These are phyloP conservation scores for Hypoxylon lienhwacheense DNA, from an alignment of 495 filamentous ascomycete species.

Conservation along the genomic window DNA sequence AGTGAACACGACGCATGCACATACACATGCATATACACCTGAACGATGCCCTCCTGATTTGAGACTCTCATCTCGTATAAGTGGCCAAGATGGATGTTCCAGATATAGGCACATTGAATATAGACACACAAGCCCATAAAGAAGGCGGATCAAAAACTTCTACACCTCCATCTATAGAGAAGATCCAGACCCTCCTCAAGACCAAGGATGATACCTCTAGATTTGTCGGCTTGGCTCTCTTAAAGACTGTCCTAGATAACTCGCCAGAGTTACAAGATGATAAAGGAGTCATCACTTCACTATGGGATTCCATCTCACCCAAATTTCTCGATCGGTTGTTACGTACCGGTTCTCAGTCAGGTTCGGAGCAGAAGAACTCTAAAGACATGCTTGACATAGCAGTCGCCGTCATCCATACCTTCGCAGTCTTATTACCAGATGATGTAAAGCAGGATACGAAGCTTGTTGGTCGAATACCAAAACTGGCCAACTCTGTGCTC, in stretches of 20 bases:
- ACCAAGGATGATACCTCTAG: conserved; percentile 64
- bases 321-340: conserved; percentile 64
- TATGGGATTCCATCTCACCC: conserved; percentile 60
- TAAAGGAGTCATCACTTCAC: conserved; percentile 34
- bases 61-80: conserved; percentile 9
- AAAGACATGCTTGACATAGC: conserved; percentile 64
- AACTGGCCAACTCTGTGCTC: conserved; percentile 52
- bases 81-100: conserved; percentile 26
- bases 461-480: conserved; percentile 53
- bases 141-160: not conserved
- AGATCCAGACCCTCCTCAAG: conserved; percentile 52
- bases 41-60: not conserved
- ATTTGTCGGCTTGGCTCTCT: conserved; percentile 66
- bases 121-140: conserved; percentile 3
- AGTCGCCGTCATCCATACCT: conserved; percentile 61
- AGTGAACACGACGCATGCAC: not conserved
- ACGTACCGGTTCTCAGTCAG: conserved; percentile 45
- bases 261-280: conserved; percentile 47
- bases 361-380: conserved; percentile 40
- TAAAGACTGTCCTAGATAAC: conserved; percentile 63
- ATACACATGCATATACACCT: too few species aligned
- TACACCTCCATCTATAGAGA: conserved; percentile 35
- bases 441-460: conserved; percentile 44
- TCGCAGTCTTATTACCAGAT: conserved; percentile 54
- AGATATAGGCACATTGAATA: conserved; percentile 26